These are phyloP conservation scores for Limtongia smithiae DNA, from an alignment of 805 yeast genomes.

Conservation along the genomic window DNA sequence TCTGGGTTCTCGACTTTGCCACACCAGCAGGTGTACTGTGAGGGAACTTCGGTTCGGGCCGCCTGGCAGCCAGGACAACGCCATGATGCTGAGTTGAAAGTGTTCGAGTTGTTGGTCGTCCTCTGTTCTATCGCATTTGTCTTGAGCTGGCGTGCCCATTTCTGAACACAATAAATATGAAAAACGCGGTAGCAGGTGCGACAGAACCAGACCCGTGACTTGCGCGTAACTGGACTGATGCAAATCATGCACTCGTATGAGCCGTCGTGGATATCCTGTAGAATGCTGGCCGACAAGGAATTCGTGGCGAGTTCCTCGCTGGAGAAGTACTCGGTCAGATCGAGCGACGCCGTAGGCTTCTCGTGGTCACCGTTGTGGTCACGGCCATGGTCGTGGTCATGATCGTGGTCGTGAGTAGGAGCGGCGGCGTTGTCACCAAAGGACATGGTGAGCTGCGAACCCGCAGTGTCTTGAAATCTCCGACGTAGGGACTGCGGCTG, in stretches of 20 bases:
- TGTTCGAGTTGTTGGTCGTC: slow-evolving; percentile 3
- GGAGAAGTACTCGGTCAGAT: slow-evolving; percentile 16
- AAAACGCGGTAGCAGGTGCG: slow-evolving; percentile 73
- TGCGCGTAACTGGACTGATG: slow-evolving; percentile 69
- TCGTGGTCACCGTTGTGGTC: neutral
- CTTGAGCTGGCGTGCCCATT: slow-evolving; percentile 80
- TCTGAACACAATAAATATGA: slow-evolving; percentile 76
- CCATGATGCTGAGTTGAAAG: slow-evolving; percentile 49
- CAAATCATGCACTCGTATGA: slow-evolving; percentile 75
- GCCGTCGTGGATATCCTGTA: slow-evolving; percentile 20
- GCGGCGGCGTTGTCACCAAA: neutral
- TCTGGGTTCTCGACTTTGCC: slow-evolving; percentile 68
- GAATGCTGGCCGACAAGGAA: slow-evolving; percentile 17
- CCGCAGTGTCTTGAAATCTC: too few relatives aligned
- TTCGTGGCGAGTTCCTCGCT: slow-evolving; percentile 9
- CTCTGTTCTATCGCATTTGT: slow-evolving; percentile 12
- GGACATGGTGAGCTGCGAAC: too few relatives aligned
- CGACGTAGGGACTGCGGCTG: too few relatives aligned
- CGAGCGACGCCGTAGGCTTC: slow-evolving; percentile 7
- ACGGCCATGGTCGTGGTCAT: neutral
- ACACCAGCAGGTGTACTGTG: slow-evolving; percentile 79
- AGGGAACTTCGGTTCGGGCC: slow-evolving; percentile 46
- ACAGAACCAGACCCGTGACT: slow-evolving; percentile 76
- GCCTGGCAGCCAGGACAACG: slow-evolving; percentile 81
- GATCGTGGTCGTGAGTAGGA: neutral